These are phyloP conservation scores for Aureococcus anophagefferens DNA, from an alignment of 108 stramenopile genomes.

Conservation along the genomic window DNA sequence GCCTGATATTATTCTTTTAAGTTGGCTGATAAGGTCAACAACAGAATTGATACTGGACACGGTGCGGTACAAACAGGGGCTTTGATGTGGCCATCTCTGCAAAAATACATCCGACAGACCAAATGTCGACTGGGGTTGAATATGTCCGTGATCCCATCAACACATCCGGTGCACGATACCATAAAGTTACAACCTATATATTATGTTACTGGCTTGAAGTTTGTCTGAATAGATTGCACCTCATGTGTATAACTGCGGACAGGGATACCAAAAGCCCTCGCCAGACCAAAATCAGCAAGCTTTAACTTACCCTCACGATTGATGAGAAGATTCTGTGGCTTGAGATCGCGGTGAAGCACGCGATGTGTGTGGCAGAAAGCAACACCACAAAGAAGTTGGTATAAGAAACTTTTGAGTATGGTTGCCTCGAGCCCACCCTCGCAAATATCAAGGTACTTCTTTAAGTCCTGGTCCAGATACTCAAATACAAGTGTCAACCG, in stretches of 20 bases:
- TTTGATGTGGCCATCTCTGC: slow-evolving; percentile 93
- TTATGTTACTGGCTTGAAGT: slow-evolving; percentile 27
- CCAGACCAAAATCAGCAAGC: slow-evolving; percentile 98
- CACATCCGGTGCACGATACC: slow-evolving; percentile 98
- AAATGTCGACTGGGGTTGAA: slow-evolving; percentile 95
- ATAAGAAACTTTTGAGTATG: slow-evolving; percentile 87
- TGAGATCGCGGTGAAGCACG: slow-evolving; percentile 90
- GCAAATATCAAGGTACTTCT: slow-evolving; percentile 89
- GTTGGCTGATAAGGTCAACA: slow-evolving; percentile 34
- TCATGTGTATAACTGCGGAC: slow-evolving; percentile 84
- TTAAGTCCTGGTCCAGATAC: slow-evolving; percentile 95
- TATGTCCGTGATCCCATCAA: slow-evolving; percentile 91
- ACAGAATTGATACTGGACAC: slow-evolving; percentile 5
- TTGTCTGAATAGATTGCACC: slow-evolving; percentile 13
- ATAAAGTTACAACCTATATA: slow-evolving; percentile 83
- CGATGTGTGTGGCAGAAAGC: slow-evolving; percentile 97
- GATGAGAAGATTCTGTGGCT: slow-evolving; percentile 89
- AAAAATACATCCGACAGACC: slow-evolving; percentile 95
- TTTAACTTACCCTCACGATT: slow-evolving; percentile 92
- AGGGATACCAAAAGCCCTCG: slow-evolving; percentile 94
- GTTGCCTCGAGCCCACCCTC: slow-evolving; percentile 78
- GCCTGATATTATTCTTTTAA: slow-evolving; percentile 22
- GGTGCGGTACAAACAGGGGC: slow-evolving; percentile 23
- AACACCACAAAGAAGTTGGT: slow-evolving; percentile 90
- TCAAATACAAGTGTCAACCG: slow-evolving; percentile 94